Percentiles rank a stretch among this genome's conserved stretches.
These are phyloP conservation scores for Herpetospermum pedunculosum DNA, from an alignment of 306 rosid species.

Conservation along the genomic window DNA sequence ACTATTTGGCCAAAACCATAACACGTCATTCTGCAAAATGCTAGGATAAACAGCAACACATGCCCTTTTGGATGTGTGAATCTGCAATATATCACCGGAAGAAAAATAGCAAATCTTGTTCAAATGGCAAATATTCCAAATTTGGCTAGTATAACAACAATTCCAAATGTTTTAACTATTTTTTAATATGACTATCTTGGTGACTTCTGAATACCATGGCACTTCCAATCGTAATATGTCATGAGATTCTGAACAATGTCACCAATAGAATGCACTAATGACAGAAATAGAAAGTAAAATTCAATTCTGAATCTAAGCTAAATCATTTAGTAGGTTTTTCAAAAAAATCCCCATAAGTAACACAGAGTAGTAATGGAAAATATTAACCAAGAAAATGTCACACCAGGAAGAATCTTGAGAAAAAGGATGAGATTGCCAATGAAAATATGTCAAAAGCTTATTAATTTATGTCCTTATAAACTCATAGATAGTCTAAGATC, in stretches of 20 bases:
- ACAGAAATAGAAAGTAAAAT: background rate
- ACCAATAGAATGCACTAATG: background rate
- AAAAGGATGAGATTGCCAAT: background rate
- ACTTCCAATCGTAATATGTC: background rate
- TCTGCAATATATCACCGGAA: constrained; percentile 30
- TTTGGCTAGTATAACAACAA: background rate
- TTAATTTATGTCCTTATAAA: background rate
- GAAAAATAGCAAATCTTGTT: constrained; percentile 1
- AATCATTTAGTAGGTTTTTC: background rate
- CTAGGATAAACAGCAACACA: constrained; percentile 75
- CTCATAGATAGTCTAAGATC: background rate
- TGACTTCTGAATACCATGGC: background rate
- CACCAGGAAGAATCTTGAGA: background rate
- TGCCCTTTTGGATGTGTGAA: constrained; percentile 60
- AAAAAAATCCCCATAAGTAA: background rate
- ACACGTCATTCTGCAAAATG: constrained; percentile 53
- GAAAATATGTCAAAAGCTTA: background rate
- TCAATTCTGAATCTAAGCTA: background rate
- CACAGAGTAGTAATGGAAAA: background rate
- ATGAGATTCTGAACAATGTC: background rate
- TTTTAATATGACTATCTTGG: background rate
- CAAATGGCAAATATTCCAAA: background rate
- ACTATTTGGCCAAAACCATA: constrained; percentile 88
- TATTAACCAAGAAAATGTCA: background rate
- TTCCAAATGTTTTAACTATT: background rate